phyloP scores from a whole-genome alignment of 2,329 filamentous ascomycete genomes.

The Talaromyces piceae region DNA sequence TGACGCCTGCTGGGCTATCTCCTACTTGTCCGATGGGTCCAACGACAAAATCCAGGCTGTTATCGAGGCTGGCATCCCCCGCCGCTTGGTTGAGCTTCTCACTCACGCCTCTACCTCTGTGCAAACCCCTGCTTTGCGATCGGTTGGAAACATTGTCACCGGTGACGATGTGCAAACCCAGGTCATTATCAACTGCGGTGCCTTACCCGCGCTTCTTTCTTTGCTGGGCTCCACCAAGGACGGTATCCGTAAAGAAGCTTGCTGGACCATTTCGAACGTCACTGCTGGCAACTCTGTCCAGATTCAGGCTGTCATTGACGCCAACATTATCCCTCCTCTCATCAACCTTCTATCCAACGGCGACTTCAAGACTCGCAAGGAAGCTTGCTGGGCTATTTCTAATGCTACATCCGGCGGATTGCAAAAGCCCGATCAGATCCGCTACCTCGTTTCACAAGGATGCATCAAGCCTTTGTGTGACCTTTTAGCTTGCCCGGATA shows the following conservation, averaged over 20 bases:
- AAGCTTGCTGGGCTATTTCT: conserved; percentile 99
- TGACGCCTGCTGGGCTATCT: conserved; percentile 99
- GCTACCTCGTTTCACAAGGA: conserved; percentile 85
- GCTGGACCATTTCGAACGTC: conserved; percentile 99
- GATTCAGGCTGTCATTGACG: conserved; percentile 94
- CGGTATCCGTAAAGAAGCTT: conserved; percentile 97
- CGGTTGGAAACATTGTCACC: conserved; percentile 97
- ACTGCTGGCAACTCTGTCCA: conserved; percentile 96
- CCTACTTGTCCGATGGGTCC: conserved; percentile 92
- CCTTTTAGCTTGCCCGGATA: conserved; percentile 89
- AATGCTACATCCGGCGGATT: conserved; percentile 96
- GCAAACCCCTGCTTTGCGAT: conserved; percentile 92
- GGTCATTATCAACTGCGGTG: conserved; percentile 97
- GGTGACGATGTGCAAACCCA: conserved; percentile 98
- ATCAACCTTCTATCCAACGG: conserved; percentile 95
- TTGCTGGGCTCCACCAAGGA: conserved; percentile 96
- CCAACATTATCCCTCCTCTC: conserved; percentile 90
- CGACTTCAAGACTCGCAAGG: conserved; percentile 98
- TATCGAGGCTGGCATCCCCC: conserved; percentile 95
- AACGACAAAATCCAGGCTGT: conserved; percentile 99
- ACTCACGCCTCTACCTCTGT: conserved; percentile 98
- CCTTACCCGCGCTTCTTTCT: conserved; percentile 83
- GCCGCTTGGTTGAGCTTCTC: conserved; percentile 88
- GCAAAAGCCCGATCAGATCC: conserved; percentile 97
- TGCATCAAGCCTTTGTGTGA: conserved; percentile 98